phyloP scores from a whole-genome alignment of 768 basidiomycete genomes.

The Boletales sp. region DNA sequence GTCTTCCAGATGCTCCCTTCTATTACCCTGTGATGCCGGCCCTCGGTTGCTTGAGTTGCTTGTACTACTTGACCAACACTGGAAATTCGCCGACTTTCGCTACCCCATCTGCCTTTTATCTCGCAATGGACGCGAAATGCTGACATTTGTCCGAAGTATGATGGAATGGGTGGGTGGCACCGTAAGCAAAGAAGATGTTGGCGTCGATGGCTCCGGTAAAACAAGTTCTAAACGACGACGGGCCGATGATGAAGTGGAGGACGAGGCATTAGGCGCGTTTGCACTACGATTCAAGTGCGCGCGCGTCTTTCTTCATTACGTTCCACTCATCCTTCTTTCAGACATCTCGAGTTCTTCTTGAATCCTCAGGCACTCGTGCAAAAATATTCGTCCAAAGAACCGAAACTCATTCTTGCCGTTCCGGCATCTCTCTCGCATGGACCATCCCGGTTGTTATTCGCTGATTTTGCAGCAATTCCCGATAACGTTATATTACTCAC shows the following conservation, averaged over 20 bases:
- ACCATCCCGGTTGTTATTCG: slow-evolving; percentile 81
- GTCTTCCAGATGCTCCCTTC: slow-evolving; percentile 71
- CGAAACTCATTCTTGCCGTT: slow-evolving; percentile 91
- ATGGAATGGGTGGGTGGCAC: slow-evolving; percentile 99
- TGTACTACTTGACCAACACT: slow-evolving; percentile 94
- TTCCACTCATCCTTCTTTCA: slow-evolving; percentile 28
- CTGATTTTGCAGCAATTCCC: slow-evolving; percentile 76
- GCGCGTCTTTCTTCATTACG: slow-evolving; percentile 1
- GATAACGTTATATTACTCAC: slow-evolving; percentile 90
- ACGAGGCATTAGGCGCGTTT: slow-evolving; percentile 81
- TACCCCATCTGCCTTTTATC: slow-evolving; percentile 94
- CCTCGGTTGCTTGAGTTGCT: slow-evolving; percentile 95
- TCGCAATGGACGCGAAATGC: slow-evolving; percentile 87
- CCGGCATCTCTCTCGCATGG: slow-evolving; percentile 93
- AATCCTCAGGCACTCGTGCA: slow-evolving; percentile 77
- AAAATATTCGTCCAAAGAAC: slow-evolving; percentile 80
- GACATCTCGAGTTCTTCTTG: slow-evolving; percentile 89
- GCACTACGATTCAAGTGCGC: slow-evolving; percentile 84
- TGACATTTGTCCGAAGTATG: slow-evolving; percentile 92
- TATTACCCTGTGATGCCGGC: slow-evolving; percentile 91
- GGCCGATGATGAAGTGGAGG: slow-evolving; percentile 69
- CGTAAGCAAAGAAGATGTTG: slow-evolving; percentile 87
- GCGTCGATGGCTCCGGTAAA: slow-evolving; percentile 64
- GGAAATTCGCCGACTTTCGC: slow-evolving; percentile 82
- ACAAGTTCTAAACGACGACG: slow-evolving; percentile 51